phyloP scores from a whole-genome alignment of 305 asterid genomes.

The Fraxinus ornus region DNA sequence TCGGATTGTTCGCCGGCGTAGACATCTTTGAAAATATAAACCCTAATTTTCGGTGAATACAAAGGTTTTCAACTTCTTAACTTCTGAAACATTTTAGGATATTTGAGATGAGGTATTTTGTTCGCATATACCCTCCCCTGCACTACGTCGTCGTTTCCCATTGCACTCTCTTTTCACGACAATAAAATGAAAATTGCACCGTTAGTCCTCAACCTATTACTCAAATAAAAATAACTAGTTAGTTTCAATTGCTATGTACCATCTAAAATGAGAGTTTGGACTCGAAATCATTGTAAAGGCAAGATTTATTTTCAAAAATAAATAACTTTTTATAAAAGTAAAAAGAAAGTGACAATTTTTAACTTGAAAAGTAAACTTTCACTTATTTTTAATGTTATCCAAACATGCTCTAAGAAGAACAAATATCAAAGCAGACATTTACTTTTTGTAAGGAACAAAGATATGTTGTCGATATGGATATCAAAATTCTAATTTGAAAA shows the following conservation, averaged over 20 bases:
- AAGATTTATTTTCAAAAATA: background rate
- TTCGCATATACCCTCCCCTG: background rate
- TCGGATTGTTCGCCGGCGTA: constrained; percentile 43
- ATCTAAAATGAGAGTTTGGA: background rate
- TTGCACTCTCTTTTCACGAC: background rate
- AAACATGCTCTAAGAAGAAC: background rate
- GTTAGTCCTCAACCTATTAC: background rate
- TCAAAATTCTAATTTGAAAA: background rate
- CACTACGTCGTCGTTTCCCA: background rate
- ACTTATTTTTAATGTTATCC: background rate
- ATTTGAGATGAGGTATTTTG: background rate
- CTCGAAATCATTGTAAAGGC: background rate
- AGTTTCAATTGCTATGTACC: background rate
- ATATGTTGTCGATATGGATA: background rate
- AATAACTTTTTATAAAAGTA: background rate
- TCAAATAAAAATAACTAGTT: background rate
- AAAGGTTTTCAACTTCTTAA: background rate
- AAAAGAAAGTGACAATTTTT: background rate
- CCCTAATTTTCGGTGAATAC: constrained; percentile 39
- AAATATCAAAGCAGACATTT: background rate
- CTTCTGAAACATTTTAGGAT: background rate
- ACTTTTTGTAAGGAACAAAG: background rate
- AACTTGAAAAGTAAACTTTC: background rate
- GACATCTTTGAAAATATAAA: constrained; percentile 44
- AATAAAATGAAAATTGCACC: background rate